Evolutionary conservation across 371 early-diverging fungal genomes (phyloP), one percentile per base, ranked within the genome.

Genomic region (Nematocida sp.): DNA sequence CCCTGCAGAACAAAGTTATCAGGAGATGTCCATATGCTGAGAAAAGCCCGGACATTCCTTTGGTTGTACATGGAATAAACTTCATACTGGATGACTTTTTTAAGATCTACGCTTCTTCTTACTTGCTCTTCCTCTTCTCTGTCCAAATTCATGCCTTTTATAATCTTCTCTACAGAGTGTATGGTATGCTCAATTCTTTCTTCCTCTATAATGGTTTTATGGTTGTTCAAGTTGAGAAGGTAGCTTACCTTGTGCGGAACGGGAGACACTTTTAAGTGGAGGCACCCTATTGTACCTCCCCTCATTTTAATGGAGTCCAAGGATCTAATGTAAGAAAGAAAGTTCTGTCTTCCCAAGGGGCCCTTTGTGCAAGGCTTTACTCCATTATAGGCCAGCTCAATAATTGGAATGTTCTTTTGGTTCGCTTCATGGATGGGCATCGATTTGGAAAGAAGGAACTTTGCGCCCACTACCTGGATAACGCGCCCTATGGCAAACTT

Each of bases 371-470:
- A 57, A 1, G 75, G 75, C 51, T 71, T 71, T n/a, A 50, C 51
- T 35, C 75, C 75, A 39, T 71, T 71, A 39, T 71, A 71, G 48
- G 33, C 18, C 1, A 71, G 75, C 36, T 60, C 39, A 16, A 71
- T 55, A 11, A 54, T 49, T 20, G 64, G 47, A 2, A 5, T 18
- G 3, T 38, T 18, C 9, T 45, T n/a, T 11, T 2, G 11, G 36
- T 60, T 23, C 32, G 36, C 75, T 23, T 61, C 35, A 30, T 51
- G 23, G 26, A 71, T 71, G 18, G 60, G 33, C 0, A 35, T 1
- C 1, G 75, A 30, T 25, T 20, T 11, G 51, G 11, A 7, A 5
- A 30, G 49, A n/a, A 71, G 55, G 26, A 16, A 28, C 20, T 18
- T 28, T 5, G 75, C 66, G 26, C 75, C 77, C 18, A 57, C 55